These are phyloP conservation scores for Alternaria metachromatica DNA, from an alignment of 2,329 filamentous ascomycete genomes.

Conservation along the genomic window DNA sequence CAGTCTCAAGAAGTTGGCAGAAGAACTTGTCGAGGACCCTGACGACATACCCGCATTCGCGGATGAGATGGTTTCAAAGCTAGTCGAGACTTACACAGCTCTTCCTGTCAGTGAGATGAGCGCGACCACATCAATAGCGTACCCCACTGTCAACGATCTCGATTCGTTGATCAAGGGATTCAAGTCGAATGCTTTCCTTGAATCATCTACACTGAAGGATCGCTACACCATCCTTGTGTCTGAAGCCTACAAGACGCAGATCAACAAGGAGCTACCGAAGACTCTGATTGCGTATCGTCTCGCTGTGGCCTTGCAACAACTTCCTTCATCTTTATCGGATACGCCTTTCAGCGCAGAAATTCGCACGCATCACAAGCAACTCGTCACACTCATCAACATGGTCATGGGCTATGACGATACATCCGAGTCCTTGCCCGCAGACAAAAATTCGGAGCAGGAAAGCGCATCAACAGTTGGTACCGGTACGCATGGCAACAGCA, in stretches of 20 bases:
- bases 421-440: background rate
- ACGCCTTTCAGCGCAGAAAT: conserved; percentile 33
- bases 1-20: conserved; percentile 43
- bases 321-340: conserved; percentile 25
- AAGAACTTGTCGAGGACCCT: conserved; percentile 36
- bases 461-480: background rate
- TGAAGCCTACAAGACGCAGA: conserved; percentile 30
- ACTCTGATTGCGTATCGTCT: conserved; percentile 44
- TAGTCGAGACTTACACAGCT: conserved; percentile 23
- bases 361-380: conserved; percentile 22
- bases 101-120: background rate
- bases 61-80: conserved; percentile 28
- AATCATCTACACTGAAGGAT: conserved; percentile 35
- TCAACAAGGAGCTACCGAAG: conserved; percentile 23
- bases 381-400: conserved; percentile 27
- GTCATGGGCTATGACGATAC: conserved; percentile 10
- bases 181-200: conserved; percentile 34
- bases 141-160: conserved; percentile 2
- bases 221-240: conserved; percentile 41
- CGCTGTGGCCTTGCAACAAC: conserved; percentile 23
- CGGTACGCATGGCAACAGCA: background rate
- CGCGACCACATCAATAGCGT: background rate
- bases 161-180: conserved; percentile 19
- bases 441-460: background rate
- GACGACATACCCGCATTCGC: conserved; percentile 31